These are phyloP conservation scores for Saturnispora bothae DNA, from an alignment of 805 yeast genomes.

Conservation along the genomic window DNA sequence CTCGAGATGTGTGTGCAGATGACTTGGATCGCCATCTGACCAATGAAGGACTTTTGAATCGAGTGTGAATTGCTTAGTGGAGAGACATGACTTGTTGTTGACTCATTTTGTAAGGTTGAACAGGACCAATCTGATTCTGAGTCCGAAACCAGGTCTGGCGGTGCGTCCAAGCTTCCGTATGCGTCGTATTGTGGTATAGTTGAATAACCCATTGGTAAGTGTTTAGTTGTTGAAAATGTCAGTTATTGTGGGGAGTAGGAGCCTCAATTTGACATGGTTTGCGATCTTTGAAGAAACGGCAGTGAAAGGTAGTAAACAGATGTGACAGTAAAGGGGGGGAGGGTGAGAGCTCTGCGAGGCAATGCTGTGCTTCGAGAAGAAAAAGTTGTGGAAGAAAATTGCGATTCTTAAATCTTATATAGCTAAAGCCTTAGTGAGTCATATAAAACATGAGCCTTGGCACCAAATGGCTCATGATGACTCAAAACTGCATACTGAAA, in stretches of 20 bases:
- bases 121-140: neutral
- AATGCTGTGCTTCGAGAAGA: neutral
- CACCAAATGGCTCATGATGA: neutral
- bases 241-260: neutral
- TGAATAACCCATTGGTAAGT: neutral
- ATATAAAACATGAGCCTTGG: neutral
- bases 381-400: neutral
- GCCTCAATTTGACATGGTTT: neutral
- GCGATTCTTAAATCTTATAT: neutral
- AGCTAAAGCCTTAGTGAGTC: neutral
- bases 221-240: neutral
- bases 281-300: neutral
- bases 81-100: no score
- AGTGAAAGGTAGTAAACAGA: neutral
- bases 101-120: neutral
- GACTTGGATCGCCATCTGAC: neutral
- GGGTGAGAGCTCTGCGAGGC: neutral
- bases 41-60: neutral
- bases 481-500: slow-evolving; percentile 48
- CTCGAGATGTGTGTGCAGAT: neutral
- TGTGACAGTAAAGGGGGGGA: neutral
- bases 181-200: neutral
- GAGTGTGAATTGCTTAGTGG: neutral
- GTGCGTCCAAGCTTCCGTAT: no score
- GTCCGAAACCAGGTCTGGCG: neutral